Conservation (phyloP, 2,329 filamentous ascomycete genomes). For the Neofusicoccum umdonicola region DNA sequence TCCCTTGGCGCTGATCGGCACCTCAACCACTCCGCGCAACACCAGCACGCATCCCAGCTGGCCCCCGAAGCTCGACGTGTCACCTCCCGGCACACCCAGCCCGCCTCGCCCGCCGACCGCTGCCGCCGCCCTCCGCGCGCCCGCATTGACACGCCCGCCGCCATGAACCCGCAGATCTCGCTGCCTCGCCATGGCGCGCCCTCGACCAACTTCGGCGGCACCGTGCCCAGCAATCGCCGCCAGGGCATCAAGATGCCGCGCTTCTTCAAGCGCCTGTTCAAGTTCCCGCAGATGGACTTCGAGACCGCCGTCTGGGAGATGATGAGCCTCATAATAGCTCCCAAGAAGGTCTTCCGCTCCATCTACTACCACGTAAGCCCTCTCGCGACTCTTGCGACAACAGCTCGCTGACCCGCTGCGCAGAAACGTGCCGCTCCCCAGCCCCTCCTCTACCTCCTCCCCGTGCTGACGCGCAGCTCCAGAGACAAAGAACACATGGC, state of each 20-base stretch:
- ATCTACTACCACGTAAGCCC: slow-evolving; percentile 64
- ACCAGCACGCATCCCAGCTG: slow-evolving; percentile 1
- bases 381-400: not conserved
- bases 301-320: slow-evolving; percentile 73
- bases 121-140: not conserved
- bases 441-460: not conserved
- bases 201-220: slow-evolving; percentile 50
- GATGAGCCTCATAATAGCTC: slow-evolving; percentile 65
- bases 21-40: not conserved
- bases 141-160: not conserved
- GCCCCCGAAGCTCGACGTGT: slow-evolving; percentile 12
- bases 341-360: slow-evolving; percentile 68
- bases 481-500: slow-evolving; percentile 71
- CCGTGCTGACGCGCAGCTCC: slow-evolving; percentile 18
- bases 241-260: slow-evolving; percentile 60
- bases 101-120: not conserved
- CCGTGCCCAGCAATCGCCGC: slow-evolving; percentile 48
- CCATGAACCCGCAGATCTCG: slow-evolving; percentile 61
- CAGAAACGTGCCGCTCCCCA: slow-evolving; percentile 38
- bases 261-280: slow-evolving; percentile 68
- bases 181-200: slow-evolving; percentile 56
- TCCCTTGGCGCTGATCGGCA: slow-evolving; percentile 8
- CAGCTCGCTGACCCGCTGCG: slow-evolving; percentile 2
- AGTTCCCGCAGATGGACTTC: slow-evolving; percentile 73
- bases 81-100: slow-evolving; percentile 3